Evolutionary conservation across 139 green algal species (phyloP), one percentile per base, ranked within the genome.

Genomic region (Mesostigma viride): DNA sequence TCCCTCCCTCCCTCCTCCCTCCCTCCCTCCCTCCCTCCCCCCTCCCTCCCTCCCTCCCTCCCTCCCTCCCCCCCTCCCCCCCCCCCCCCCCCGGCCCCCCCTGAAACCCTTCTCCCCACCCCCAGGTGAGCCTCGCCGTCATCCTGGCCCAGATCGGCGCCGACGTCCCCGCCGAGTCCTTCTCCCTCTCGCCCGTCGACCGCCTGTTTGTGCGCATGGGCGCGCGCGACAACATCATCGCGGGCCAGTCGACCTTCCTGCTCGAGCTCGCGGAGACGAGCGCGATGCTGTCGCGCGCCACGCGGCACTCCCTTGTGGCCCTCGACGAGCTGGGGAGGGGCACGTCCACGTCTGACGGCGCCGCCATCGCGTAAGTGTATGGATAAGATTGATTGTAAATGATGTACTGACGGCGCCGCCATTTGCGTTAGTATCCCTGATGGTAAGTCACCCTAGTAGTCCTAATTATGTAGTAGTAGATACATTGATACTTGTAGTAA

Each of bases 271-370:
- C 78, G 0, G 93, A 98, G 81, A 96, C 91, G 17, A 85, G 86
- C 0, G 81, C 85, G 31, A 88, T 95, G 77, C 83, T 98, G 53
- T 68, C 40, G 30, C 31, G 35, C 6, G 53, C 53, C 22, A 85
- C 83, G 32, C 53, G 32, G 2, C 27, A 64, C 48, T 86, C 80
- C 44, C 79, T 98, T 35, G 92, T 98, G 56, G 89, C 84, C 0
- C 77, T 98, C 71, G 93, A 98, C 68, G 94, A 99, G 81, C 85
- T 99, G 40, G 94, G 94, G 1, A 68, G 94, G 3, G 94, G 94
- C 28, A 99, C 94, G 2, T 81, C 90, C n/a, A 99, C 94, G 1
- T 80, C 85, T 22, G 94, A 99, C 67, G 94, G 94, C 17, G 84
- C 85, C 14, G 92, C 93, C 69, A 94, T 99, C 30, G 93, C 93